Evolutionary conservation across 106 monocot species (phyloP), one percentile per base, ranked within the genome.

Genomic region (Dioscorea alata): DNA sequence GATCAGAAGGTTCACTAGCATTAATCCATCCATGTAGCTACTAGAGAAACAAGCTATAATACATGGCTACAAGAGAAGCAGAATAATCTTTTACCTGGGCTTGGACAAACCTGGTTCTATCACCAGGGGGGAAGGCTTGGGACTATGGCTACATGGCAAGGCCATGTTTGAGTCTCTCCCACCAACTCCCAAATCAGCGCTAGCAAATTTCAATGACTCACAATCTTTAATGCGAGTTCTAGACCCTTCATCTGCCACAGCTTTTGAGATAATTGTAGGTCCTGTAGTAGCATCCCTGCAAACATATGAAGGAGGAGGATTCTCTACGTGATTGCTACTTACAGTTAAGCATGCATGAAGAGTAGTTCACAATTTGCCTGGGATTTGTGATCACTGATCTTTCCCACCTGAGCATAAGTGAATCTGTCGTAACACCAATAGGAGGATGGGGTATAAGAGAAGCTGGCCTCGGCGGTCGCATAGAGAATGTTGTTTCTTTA

Each of bases 171-270:
- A 49, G 53, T 64, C 78, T 69, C 68, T 78, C 33, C 74, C 86
- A 67, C 33, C 59, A 73, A 70, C 50, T 33, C 16, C 61, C 35
- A 69, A 66, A 63, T 69, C 74, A 4, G 79, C 66, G 57, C 71
- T 74, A 58, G 73, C 20, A 25, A 74, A 21, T 34, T 84, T 81
- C 65, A 86, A 24, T 42, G 84, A 53, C 63, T 71, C 69, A 63
- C 76, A 67, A 6, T 79, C 74, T 77, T 81, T 86, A 33, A 74
- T 82, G 33, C 90, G 86, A 57, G 90, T 90, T 71, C 90, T 71
- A 53, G 90, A 90, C 53, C 86, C 86, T 77, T 90, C 90, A 67
- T 90, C 90, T 59, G 86, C 81, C 13, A 80, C 89, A 78, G 81
- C 52, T 56, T 76, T 83, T 51, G 90, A 71, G 74, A 81, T 48